A percentile compares a stretch with the other conserved stretches of the same genome.
phyloP scores from a whole-genome alignment of 495 filamentous ascomycete species.

The Lophiostoma macrostomum region DNA sequence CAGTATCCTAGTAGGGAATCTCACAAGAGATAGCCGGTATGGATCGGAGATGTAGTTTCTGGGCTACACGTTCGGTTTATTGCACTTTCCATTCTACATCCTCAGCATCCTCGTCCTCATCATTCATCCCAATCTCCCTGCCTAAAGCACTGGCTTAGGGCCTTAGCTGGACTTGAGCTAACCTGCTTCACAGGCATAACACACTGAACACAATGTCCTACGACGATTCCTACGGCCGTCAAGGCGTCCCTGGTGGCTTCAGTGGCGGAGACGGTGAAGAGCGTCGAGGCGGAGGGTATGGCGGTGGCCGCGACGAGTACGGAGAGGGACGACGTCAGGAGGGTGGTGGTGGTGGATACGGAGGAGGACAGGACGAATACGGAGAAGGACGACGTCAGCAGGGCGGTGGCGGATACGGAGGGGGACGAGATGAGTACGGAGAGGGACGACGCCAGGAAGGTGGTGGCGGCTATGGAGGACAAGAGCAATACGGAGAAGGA shows the following conservation, averaged over 20 bases:
- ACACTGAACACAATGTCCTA: slow-evolving; percentile 24
- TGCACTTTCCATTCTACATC: too few relatives aligned
- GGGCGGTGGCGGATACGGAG: slow-evolving; percentile 1
- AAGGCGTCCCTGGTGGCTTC: slow-evolving; percentile 20
- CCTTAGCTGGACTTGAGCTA: not conserved
- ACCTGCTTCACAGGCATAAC: not conserved
- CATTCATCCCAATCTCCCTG: too few relatives aligned
- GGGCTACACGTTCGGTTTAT: too few relatives aligned
- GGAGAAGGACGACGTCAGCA: not conserved
- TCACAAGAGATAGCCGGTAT: too few relatives aligned
- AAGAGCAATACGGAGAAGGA: not conserved
- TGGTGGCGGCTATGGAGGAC: not conserved
- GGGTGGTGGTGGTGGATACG: slow-evolving; percentile 6
- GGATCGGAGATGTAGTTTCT: too few relatives aligned
- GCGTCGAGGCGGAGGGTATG: slow-evolving; percentile 2
- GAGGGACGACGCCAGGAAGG: not conserved
- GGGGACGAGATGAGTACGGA: slow-evolving; percentile 1
- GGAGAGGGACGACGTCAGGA: not conserved
- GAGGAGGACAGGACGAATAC: slow-evolving; percentile 17
- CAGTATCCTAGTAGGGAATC: too few relatives aligned
- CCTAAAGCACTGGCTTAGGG: too few relatives aligned
- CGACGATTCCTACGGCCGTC: slow-evolving; percentile 23
- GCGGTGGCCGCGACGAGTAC: slow-evolving; percentile 5
- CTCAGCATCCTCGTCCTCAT: too few relatives aligned
- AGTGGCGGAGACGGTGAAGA: not conserved